Evolutionary conservation across 2,329 filamentous ascomycete species (phyloP).

Genomic region (Niveomyces coronatus): DNA sequence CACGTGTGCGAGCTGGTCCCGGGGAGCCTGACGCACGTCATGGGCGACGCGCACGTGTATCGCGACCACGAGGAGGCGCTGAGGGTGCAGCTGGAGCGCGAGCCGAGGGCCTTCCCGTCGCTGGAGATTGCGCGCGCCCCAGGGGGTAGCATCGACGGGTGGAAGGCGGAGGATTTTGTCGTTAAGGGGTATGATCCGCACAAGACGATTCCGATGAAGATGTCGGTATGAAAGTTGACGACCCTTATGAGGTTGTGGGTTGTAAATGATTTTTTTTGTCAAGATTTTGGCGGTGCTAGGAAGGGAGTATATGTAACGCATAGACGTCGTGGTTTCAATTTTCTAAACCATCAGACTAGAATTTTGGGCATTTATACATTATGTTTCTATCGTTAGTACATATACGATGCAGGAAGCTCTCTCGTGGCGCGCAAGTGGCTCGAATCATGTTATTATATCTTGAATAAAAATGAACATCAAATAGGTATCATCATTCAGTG

Average conservation of each 20-base stretch:
- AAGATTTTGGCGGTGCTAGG: not conserved
- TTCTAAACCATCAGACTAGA: no score
- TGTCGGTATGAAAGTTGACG: slow-evolving; percentile 89
- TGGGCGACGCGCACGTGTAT: slow-evolving; percentile 98
- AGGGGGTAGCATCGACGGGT: slow-evolving; percentile 75
- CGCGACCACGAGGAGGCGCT: slow-evolving; percentile 85
- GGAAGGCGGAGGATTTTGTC: slow-evolving; percentile 79
- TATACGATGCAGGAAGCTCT: no score
- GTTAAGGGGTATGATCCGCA: slow-evolving; percentile 85
- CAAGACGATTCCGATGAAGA: slow-evolving; percentile 93
- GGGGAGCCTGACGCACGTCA: slow-evolving; percentile 82
- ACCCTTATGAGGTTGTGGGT: no score
- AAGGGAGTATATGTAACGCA: no score
- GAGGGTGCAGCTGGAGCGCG: slow-evolving; percentile 65
- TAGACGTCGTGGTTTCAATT: no score
- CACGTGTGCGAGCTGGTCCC: slow-evolving; percentile 76
- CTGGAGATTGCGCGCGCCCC: slow-evolving; percentile 60
- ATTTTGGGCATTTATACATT: no score
- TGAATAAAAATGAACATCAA: not conserved
- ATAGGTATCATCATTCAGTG: slow-evolving; percentile 8
- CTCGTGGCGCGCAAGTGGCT: no score
- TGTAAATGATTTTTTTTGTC: not conserved
- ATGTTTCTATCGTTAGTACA: no score
- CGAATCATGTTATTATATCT: not conserved
- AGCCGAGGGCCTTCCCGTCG: slow-evolving; percentile 72